Conservation (phyloP, 1,284 basidiomycete species). For the Ceratobasidium sp. region DNA sequence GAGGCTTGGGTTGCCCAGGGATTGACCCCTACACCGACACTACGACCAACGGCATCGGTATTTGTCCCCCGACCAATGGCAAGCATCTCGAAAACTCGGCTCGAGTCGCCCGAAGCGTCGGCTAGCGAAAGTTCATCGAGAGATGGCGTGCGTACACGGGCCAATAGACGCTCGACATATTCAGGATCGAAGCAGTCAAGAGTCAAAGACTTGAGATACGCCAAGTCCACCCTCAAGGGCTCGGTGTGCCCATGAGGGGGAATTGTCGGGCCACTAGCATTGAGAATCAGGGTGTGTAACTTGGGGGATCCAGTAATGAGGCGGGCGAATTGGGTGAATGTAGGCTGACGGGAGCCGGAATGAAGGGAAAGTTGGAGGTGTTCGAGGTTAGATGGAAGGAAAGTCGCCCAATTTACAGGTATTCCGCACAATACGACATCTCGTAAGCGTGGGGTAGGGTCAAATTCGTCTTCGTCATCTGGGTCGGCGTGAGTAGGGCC, state of each 20-base stretch:
- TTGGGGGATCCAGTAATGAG: conserved; percentile 17
- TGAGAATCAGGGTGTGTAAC: conserved; percentile 27
- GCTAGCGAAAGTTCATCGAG: conserved; percentile 27
- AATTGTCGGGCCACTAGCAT: conserved; percentile 18
- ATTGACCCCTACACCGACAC: neutral
- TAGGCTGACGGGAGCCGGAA: conserved; percentile 21
- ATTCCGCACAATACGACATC: conserved; percentile 28
- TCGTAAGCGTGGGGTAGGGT: conserved; percentile 9
- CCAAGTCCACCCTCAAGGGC: conserved; percentile 2
- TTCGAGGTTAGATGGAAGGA: conserved; percentile 23
- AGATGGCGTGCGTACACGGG: conserved; percentile 8
- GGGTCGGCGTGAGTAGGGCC: neutral
- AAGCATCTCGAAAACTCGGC: conserved; percentile 30
- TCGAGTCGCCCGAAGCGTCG: conserved; percentile 32
- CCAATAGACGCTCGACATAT: conserved; percentile 23
- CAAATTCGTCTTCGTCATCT: conserved; percentile 7
- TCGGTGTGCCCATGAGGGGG: neutral
- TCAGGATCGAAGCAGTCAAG: conserved; percentile 32
- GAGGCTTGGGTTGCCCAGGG: neutral
- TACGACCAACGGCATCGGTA: conserved; percentile 12
- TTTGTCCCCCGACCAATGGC: conserved; percentile 7
- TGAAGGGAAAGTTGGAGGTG: conserved; percentile 34
- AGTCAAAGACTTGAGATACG: neutral
- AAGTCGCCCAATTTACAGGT: conserved; percentile 19
- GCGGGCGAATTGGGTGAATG: conserved; percentile 27